Evolutionary conservation across 805 yeast species (phyloP).

Genomic region (Pichia thaimueangensis): DNA sequence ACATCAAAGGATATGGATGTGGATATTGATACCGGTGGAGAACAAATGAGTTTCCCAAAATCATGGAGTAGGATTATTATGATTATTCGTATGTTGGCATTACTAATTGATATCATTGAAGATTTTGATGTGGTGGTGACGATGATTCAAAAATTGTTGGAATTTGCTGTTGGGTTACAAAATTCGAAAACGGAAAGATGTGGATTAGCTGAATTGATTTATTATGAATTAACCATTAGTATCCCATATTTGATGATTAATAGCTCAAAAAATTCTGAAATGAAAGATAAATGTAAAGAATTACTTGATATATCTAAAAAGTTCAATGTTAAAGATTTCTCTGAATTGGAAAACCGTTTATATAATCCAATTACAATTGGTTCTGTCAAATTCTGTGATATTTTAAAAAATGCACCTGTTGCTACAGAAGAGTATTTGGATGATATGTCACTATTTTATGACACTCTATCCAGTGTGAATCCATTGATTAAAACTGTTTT

Average conservation of each 20-base stretch:
- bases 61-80: conserved; percentile 66
- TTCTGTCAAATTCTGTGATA: not conserved
- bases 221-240: conserved; percentile 51
- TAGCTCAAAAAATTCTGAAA: conserved; percentile 22
- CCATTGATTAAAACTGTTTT: conserved; percentile 15
- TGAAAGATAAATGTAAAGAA: conserved; percentile 34
- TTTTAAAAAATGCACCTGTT: conserved; percentile 30
- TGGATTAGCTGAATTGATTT: conserved; percentile 64
- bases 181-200: conserved; percentile 34
- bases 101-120: conserved; percentile 58
- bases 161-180: conserved; percentile 53
- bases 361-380: conserved; percentile 33
- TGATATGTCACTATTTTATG: conserved; percentile 35
- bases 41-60: conserved; percentile 9
- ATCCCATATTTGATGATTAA: conserved; percentile 47
- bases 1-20: conserved; percentile 4
- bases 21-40: conserved; percentile 4
- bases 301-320: conserved; percentile 38
- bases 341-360: conserved; percentile 23
- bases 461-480: conserved; percentile 22
- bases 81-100: conserved; percentile 60
- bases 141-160: conserved; percentile 48
- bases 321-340: conserved; percentile 13
- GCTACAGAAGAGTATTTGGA: conserved; percentile 41
- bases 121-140: conserved; percentile 29